Conservation (phyloP, 352 stramenopile genomes). For the Discostella stelligera region DNA sequence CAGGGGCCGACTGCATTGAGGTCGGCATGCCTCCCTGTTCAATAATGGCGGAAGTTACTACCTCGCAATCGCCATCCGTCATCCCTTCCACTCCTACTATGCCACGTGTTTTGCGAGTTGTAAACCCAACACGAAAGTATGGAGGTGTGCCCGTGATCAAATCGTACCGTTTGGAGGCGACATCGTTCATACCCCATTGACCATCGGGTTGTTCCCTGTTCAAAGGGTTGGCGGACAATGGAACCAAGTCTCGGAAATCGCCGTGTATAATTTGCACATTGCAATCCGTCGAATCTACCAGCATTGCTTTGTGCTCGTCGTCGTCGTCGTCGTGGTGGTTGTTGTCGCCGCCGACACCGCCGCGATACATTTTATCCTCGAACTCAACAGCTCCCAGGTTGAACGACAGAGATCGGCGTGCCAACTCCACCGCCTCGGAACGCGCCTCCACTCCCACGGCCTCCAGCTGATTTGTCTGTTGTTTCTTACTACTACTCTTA, state of each 20-base stretch:
- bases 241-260: constrained; percentile 56
- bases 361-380: constrained; percentile 20
- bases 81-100: neutral
- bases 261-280: constrained; percentile 42
- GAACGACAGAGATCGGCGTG: constrained; percentile 54
- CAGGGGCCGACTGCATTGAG: constrained; percentile 61
- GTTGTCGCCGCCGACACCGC: neutral
- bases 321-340: neutral
- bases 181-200: constrained; percentile 23
- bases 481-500: neutral
- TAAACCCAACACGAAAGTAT: constrained; percentile 32
- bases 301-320: neutral
- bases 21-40: constrained; percentile 65
- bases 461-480: constrained; percentile 11
- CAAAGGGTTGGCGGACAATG: constrained; percentile 2
- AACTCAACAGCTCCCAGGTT: constrained; percentile 45
- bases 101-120: constrained; percentile 1
- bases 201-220: neutral
- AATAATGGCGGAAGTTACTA: constrained; percentile 51
- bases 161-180: constrained; percentile 18
- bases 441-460: constrained; percentile 56
- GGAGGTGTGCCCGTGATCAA: constrained; percentile 80
- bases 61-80: constrained; percentile 12
- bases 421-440: constrained; percentile 53
- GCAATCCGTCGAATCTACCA: neutral